These are phyloP conservation scores for Lepidium campestre DNA, from an alignment of 441 rosid species.

Conservation along the genomic window DNA sequence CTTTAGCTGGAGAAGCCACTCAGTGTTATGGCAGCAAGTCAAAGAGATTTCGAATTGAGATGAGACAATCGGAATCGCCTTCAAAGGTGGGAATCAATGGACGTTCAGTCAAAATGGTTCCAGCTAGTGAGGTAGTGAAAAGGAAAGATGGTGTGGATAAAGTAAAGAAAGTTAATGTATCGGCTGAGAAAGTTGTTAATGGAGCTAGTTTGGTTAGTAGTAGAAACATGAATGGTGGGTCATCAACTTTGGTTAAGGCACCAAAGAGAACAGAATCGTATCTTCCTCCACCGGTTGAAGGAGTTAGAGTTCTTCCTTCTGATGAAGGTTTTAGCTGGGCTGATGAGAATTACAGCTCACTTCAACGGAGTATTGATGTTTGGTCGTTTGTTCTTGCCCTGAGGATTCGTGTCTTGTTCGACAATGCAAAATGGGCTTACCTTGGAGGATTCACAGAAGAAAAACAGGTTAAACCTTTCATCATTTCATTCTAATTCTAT, in stretches of 20 bases:
- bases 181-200: conserved; percentile 42
- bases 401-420: conserved; percentile 68
- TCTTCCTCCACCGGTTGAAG: conserved; percentile 65
- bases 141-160: conserved; percentile 32
- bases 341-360: conserved; percentile 68
- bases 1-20: conserved; percentile 15
- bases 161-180: conserved; percentile 54
- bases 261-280: conserved; percentile 31
- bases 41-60: conserved; percentile 40
- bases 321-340: conserved; percentile 99
- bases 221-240: conserved; percentile 27
- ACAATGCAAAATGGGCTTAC: conserved; percentile 89
- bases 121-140: conserved; percentile 61
- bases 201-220: conserved; percentile 51
- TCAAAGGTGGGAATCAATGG: conserved; percentile 55
- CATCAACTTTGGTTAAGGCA: conserved; percentile 38
- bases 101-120: conserved; percentile 71
- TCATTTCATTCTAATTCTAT: not conserved
- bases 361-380: conserved; percentile 74
- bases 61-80: conserved; percentile 51
- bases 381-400: conserved; percentile 79
- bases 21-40: conserved; percentile 21
- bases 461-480: conserved; percentile 51
- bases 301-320: conserved; percentile 63
- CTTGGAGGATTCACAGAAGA: conserved; percentile 67